These are phyloP conservation scores for Atkinsonella texensis DNA, from an alignment of 2,329 filamentous ascomycete genomes.

Conservation along the genomic window DNA sequence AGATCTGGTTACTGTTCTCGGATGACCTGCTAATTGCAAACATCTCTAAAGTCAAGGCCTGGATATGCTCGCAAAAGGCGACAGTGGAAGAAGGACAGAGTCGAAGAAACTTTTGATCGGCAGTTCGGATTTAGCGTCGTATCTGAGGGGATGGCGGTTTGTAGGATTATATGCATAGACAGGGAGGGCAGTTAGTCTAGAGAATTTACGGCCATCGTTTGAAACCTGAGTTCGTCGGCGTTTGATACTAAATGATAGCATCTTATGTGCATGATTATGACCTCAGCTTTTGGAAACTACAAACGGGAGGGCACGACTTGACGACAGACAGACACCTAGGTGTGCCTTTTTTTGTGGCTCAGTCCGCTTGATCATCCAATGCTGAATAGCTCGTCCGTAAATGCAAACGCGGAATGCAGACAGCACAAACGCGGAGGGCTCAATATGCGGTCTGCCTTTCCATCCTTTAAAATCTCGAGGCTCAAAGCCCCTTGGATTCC, in stretches of 20 bases:
- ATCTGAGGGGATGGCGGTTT: neutral
- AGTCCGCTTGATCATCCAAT: no score
- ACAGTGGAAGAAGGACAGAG: neutral
- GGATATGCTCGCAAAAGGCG: neutral
- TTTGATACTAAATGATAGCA: neutral
- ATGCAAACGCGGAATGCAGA: no score
- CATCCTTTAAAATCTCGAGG: no score
- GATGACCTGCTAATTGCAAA: neutral
- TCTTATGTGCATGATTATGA: no score
- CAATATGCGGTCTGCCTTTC: no score
- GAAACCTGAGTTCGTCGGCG: neutral
- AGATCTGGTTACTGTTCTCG: neutral
- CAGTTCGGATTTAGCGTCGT: conserved; percentile 1
- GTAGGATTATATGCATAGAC: conserved; percentile 1
- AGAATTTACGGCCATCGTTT: neutral
- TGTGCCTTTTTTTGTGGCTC: no score
- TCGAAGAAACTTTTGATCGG: neutral
- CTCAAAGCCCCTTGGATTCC: no score
- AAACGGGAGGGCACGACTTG: neutral
- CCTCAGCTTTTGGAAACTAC: neutral
- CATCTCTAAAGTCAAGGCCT: neutral
- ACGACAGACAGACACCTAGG: neutral
- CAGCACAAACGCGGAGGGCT: no score
- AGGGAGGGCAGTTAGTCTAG: neutral
- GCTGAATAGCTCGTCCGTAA: no score